These are phyloP conservation scores for Dothistroma septosporum DNA, from an alignment of 2,329 filamentous ascomycete genomes.

Conservation along the genomic window DNA sequence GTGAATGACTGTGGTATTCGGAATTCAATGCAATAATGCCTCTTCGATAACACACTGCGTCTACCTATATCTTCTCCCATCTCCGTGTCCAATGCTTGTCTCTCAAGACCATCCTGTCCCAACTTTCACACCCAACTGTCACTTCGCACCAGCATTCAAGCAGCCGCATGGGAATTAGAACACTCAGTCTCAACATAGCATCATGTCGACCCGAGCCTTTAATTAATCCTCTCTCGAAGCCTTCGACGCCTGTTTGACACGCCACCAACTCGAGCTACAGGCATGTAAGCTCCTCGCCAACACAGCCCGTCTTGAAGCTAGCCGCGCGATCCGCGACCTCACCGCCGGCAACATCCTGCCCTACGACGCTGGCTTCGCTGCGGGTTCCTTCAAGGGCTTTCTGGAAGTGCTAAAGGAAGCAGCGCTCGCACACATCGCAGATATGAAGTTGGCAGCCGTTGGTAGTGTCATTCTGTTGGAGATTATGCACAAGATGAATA, in stretches of 20 bases:
- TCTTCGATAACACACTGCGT: background rate
- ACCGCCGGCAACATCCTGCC: background rate
- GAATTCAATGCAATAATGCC: background rate
- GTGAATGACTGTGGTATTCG: background rate
- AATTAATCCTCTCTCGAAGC: background rate
- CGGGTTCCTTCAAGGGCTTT: background rate
- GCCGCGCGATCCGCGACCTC: background rate
- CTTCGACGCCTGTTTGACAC: background rate
- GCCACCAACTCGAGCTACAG: no score
- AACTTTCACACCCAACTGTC: no score
- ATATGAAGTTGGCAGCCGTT: background rate
- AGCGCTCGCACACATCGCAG: background rate
- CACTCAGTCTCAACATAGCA: background rate
- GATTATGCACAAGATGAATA: background rate
- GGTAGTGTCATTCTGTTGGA: background rate
- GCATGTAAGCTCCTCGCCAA: no score
- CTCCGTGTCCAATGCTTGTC: background rate
- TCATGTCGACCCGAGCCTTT: background rate
- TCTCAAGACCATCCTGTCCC: no score
- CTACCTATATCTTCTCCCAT: background rate
- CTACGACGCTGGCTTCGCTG: background rate
- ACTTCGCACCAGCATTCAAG: no score
- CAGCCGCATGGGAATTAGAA: no score
- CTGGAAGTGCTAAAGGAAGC: background rate
- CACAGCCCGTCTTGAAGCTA: background rate